Evolutionary conservation across 2,329 filamentous ascomycete genomes (phyloP).

Genomic region (Coniochaeta pulveracea): DNA sequence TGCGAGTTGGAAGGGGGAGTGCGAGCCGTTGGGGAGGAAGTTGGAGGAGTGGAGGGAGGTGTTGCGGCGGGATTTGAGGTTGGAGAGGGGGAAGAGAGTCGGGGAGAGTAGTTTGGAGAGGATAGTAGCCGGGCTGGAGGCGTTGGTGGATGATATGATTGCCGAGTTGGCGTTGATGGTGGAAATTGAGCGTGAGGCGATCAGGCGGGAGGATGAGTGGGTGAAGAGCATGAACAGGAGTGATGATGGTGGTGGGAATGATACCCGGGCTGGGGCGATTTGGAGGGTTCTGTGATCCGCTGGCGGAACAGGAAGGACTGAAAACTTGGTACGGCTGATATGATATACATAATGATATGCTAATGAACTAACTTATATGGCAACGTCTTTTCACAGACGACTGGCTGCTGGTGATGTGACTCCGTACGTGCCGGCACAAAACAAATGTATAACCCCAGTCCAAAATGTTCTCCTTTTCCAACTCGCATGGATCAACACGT

Average conservation of each 20-base stretch:
- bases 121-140: constrained; percentile 34
- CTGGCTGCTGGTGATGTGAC: too few relatives aligned
- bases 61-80: constrained; percentile 4
- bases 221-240: constrained; percentile 41
- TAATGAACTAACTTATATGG: too few relatives aligned
- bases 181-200: constrained; percentile 45
- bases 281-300: constrained; percentile 28
- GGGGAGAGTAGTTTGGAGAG: constrained; percentile 26
- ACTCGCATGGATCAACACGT: too few relatives aligned
- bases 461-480: too few relatives aligned
- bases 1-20: constrained; percentile 46
- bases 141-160: constrained; percentile 46
- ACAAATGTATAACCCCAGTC: too few relatives aligned
- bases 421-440: too few relatives aligned
- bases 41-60: constrained; percentile 36
- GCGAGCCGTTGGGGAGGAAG: constrained; percentile 35
- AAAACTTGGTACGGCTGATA: too few relatives aligned
- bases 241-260: constrained; percentile 25
- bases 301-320: too few relatives aligned
- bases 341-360: too few relatives aligned
- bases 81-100: constrained; percentile 11
- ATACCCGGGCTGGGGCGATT: constrained; percentile 22
- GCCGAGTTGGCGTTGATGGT: constrained; percentile 52
- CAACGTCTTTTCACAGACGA: too few relatives aligned
- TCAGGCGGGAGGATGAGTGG: constrained; percentile 46